These are phyloP conservation scores for Pyrenophora teres DNA, from an alignment of 2,329 filamentous ascomycete genomes.

Conservation along the genomic window DNA sequence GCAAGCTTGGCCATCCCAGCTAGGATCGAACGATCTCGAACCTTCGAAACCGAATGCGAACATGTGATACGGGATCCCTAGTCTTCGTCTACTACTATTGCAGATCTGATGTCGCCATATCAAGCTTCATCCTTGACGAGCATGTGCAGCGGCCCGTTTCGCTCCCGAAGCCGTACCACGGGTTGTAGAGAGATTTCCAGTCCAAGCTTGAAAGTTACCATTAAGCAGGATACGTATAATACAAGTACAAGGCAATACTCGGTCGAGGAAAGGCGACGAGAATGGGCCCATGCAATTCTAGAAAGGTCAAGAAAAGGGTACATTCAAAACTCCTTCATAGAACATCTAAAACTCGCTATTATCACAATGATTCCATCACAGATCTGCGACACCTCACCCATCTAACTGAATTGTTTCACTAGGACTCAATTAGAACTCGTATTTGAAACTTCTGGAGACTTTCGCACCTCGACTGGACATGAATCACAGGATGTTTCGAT, in stretches of 20 bases:
- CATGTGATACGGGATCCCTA: not conserved
- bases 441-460: not conserved
- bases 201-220: not conserved
- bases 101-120: not conserved
- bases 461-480: constrained; percentile 31
- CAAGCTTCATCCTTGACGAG: constrained; percentile 16
- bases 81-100: not conserved
- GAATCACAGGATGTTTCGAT: constrained; percentile 33
- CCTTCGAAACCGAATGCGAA: constrained; percentile 5
- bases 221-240: not conserved
- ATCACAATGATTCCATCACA: too few species aligned
- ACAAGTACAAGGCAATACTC: too few species aligned
- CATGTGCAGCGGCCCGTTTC: constrained; percentile 15
- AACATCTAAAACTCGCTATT: too few species aligned
- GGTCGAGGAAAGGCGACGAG: too few species aligned
- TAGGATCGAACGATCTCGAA: not conserved
- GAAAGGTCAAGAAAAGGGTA: too few species aligned
- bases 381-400: too few species aligned
- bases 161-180: constrained; percentile 5
- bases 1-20: not conserved
- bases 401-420: not conserved
- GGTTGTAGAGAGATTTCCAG: not conserved
- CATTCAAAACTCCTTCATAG: too few species aligned
- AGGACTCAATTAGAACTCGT: not conserved
- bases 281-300: too few species aligned